Percentiles rank a stretch among this genome's conserved stretches.
These are phyloP conservation scores for Schrenkiella parvula DNA, from an alignment of 345 rosid species.

Conservation along the genomic window DNA sequence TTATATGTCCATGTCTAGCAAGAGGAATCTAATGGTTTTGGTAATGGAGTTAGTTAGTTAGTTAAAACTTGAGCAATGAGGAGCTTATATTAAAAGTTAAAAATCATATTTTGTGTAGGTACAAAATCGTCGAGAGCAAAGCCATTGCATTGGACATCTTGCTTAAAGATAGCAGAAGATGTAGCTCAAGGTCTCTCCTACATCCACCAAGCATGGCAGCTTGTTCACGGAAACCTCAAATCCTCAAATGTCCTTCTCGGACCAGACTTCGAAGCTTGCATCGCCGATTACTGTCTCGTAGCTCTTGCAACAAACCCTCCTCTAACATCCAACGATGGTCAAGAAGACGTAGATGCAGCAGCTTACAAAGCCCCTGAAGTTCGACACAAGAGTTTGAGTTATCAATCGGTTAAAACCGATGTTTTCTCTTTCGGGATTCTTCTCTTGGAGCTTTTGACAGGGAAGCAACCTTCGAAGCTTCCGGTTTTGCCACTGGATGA, in stretches of 20 bases:
- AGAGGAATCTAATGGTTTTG: not conserved
- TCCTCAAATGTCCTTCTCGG: constrained; percentile 82
- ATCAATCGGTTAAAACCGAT: constrained; percentile 53
- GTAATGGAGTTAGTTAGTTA: not conserved
- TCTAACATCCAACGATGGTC: constrained; percentile 13
- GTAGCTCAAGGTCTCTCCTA: constrained; percentile 91
- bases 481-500: constrained; percentile 37
- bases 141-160: constrained; percentile 95
- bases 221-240: constrained; percentile 88
- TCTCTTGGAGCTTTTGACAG: constrained; percentile 75
- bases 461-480: constrained; percentile 65
- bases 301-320: constrained; percentile 37
- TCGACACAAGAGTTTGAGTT: constrained; percentile 37
- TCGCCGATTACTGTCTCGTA: constrained; percentile 69
- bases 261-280: constrained; percentile 85
- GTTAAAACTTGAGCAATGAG: not conserved
- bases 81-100: not conserved
- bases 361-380: constrained; percentile 66
- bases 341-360: constrained; percentile 35
- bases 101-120: constrained; percentile 41
- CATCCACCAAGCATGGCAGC: constrained; percentile 95
- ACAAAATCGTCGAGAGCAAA: constrained; percentile 77
- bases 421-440: constrained; percentile 73
- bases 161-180: constrained; percentile 87
- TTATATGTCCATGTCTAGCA: not conserved